Conservation (phyloP, 23 red algal species). For the Pyropia haitanensis region DNA sequence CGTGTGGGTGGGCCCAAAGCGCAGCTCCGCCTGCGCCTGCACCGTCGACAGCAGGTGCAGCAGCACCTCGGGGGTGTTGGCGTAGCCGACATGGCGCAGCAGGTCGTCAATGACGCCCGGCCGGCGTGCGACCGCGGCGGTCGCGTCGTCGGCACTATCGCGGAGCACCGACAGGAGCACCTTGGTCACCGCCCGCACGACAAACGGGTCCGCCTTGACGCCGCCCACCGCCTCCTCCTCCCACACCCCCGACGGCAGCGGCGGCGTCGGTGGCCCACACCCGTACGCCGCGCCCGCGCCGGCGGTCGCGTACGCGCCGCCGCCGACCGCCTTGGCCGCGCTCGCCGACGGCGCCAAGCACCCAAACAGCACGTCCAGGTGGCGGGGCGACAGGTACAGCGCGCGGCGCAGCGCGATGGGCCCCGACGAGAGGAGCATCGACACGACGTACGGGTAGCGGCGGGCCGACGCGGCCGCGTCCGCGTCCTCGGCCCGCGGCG, state of each 20-base stretch:
- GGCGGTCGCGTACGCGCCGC: no score
- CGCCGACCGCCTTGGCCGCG: background rate
- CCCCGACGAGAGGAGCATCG: conserved; percentile 47
- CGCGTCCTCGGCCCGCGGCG: conserved; percentile 23
- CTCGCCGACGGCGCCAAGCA: conserved; percentile 29
- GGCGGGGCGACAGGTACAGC: conserved; percentile 46
- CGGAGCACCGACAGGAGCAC: conserved; percentile 49
- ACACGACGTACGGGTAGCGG: conserved; percentile 52
- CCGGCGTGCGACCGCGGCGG: conserved; percentile 42
- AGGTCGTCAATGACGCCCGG: conserved; percentile 52
- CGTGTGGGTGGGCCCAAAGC: conserved; percentile 60
- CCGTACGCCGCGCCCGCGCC: no score
- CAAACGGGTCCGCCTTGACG: conserved; percentile 27
- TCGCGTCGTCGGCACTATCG: conserved; percentile 50
- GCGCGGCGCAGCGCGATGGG: conserved; percentile 49
- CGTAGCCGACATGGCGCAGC: conserved; percentile 31
- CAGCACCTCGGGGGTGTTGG: conserved; percentile 50
- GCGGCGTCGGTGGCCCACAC: no score
- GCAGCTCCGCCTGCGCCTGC: conserved; percentile 55
- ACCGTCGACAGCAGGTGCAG: conserved; percentile 55
- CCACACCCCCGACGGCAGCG: no score
- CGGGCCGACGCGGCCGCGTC: background rate
- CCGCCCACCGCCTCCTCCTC: no score
- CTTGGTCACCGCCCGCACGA: conserved; percentile 53
- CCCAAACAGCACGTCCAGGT: conserved; percentile 49